phyloP scores from a whole-genome alignment of 1,284 basidiomycete genomes.

The Puccinia triticina region DNA sequence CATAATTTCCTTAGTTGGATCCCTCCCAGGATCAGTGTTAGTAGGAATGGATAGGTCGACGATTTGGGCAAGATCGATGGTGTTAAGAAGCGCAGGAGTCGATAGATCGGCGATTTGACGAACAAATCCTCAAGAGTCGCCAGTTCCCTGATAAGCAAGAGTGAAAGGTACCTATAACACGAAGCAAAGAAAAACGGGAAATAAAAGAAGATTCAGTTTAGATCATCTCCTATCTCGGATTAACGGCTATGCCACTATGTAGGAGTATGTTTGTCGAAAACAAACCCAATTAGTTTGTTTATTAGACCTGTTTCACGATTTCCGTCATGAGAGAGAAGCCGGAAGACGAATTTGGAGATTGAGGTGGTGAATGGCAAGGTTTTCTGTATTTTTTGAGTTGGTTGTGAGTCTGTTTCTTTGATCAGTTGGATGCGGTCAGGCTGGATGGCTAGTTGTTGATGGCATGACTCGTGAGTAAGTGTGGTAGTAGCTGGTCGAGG shows the following conservation, averaged over 20 bases:
- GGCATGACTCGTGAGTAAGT: too few relatives aligned
- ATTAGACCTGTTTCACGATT: neutral
- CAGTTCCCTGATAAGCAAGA: conserved; percentile 12
- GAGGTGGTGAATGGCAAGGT: conserved; percentile 1
- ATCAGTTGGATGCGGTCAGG: neutral
- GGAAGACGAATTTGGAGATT: neutral
- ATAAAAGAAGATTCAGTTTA: neutral
- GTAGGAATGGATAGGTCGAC: conserved; percentile 23
- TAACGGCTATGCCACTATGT: too few relatives aligned
- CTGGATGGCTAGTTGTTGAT: neutral
- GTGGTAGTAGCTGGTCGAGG: neutral
- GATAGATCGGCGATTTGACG: conserved; percentile 23
- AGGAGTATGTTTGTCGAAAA: too few relatives aligned
- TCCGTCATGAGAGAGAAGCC: neutral
- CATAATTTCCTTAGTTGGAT: conserved; percentile 30
- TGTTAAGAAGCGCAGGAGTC: conserved; percentile 19
- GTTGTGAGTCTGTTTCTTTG: neutral
- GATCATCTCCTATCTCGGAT: neutral
- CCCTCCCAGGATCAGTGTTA: conserved; percentile 5
- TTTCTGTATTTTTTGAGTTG: neutral
- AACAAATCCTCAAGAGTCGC: conserved; percentile 26
- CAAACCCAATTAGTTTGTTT: neutral
- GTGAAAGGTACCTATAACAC: conserved; percentile 15
- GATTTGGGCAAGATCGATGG: conserved; percentile 30
- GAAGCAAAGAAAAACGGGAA: neutral